Evolutionary conservation across 2,329 filamentous ascomycete genomes (phyloP).

Genomic region (Phoma herbarum): DNA sequence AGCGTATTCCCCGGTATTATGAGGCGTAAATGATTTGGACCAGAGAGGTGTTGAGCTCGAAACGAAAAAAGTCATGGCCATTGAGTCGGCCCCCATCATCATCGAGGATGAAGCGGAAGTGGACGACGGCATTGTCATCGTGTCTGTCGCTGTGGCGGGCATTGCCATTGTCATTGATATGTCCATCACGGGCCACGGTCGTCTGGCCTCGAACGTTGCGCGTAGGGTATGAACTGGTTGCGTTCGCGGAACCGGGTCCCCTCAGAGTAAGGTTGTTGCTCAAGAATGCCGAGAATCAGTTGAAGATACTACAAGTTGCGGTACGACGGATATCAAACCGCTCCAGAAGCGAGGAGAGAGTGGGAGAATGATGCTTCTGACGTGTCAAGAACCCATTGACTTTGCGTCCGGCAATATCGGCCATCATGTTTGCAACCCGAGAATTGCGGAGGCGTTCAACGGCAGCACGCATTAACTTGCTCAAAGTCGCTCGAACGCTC

Average conservation of each 20-base stretch:
- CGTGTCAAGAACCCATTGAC: not conserved
- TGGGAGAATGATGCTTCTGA: not conserved
- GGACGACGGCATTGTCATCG: conserved; percentile 21
- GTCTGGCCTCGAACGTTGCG: not conserved
- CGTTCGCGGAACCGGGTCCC: too few species aligned
- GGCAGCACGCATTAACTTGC: conserved; percentile 20
- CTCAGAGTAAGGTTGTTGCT: too few species aligned
- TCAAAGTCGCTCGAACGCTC: conserved; percentile 23
- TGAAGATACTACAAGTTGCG: too few species aligned
- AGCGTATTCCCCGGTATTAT: conserved; percentile 73
- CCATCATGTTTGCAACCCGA: not conserved
- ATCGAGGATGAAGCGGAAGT: conserved; percentile 2
- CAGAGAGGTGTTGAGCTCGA: conserved; percentile 68
- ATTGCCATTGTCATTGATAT: conserved; percentile 18
- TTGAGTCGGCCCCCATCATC: conserved; percentile 38
- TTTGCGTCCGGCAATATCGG: not conserved
- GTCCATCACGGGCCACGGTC: too few species aligned
- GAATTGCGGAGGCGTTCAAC: not conserved
- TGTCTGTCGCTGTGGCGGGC: not conserved
- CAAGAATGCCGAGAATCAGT: too few species aligned
- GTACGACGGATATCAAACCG: too few species aligned
- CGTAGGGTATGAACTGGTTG: too few species aligned
- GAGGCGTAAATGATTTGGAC: conserved; percentile 76
- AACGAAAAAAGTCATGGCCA: conserved; percentile 71
- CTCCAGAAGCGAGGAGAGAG: not conserved